Evolutionary conservation across 805 yeast species (phyloP).

Genomic region (Candida schatavii): DNA sequence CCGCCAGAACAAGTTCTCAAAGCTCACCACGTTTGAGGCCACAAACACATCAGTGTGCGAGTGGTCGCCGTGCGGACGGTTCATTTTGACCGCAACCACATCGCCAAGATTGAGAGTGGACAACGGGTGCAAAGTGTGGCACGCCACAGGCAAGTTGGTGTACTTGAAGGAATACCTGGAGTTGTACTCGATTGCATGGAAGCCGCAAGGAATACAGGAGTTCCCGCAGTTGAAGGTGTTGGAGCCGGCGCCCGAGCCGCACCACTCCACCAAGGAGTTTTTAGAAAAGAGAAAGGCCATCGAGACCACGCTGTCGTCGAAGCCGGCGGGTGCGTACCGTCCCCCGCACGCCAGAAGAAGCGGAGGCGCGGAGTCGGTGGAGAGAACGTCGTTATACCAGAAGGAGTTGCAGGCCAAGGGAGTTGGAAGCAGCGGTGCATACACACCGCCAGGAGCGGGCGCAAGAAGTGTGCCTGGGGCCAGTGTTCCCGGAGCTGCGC

Average conservation of each 20-base stretch:
- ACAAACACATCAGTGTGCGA: constrained; percentile 94
- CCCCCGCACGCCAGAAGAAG: constrained; percentile 89
- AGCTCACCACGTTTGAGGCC: constrained; percentile 82
- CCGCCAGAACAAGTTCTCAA: constrained; percentile 78
- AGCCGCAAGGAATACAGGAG: constrained; percentile 54
- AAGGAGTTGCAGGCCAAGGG: constrained; percentile 41
- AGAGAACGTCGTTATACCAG: constrained; percentile 55
- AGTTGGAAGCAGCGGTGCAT: constrained; percentile 7
- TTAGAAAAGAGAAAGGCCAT: constrained; percentile 35
- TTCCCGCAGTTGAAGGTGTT: constrained; percentile 53
- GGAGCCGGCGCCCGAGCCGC: constrained; percentile 64
- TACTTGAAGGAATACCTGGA: constrained; percentile 80
- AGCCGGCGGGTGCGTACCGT: constrained; percentile 87
- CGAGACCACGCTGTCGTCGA: constrained; percentile 36
- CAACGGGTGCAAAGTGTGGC: constrained; percentile 93
- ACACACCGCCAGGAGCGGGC: constrained; percentile 17
- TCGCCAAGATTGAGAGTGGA: constrained; percentile 96
- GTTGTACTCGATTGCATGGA: constrained; percentile 80
- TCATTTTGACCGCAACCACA: constrained; percentile 91
- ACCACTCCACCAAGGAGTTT: constrained; percentile 64
- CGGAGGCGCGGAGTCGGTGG: constrained; percentile 18
- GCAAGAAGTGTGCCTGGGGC: constrained; percentile 20
- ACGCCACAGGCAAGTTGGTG: constrained; percentile 77
- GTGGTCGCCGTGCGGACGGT: constrained; percentile 98
- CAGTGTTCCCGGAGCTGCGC: constrained; percentile 58